Conservation (phyloP, 2,329 filamentous ascomycete genomes). For the Leptosphaerulina australis region DNA sequence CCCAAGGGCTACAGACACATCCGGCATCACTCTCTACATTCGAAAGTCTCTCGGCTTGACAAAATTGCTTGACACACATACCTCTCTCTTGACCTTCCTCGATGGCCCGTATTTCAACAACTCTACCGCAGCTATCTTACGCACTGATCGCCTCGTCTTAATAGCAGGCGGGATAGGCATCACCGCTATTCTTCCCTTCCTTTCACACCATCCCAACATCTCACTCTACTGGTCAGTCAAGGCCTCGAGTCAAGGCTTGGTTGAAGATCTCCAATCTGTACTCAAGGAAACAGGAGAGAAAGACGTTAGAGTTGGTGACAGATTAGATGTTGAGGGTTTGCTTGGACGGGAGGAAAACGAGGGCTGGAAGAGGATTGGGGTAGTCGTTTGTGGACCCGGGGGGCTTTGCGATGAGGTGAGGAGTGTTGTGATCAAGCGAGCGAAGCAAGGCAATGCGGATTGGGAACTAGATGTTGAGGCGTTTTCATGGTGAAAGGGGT, state of each 20-base stretch:
- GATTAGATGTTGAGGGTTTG: conserved; percentile 44
- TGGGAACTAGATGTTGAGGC: conserved; percentile 39
- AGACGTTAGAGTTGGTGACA: conserved; percentile 45
- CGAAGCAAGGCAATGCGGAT: neutral
- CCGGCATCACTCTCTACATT: conserved; percentile 48
- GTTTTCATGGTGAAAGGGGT: conserved; percentile 32
- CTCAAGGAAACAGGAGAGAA: conserved; percentile 40
- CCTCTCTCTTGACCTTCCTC: conserved; percentile 47
- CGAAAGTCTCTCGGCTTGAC: conserved; percentile 49
- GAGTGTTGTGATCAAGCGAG: conserved; percentile 23
- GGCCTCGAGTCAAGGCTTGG: conserved; percentile 31
- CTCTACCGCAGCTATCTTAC: conserved; percentile 25
- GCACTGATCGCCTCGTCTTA: conserved; percentile 45
- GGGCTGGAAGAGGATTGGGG: conserved; percentile 49
- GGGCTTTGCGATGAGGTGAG: conserved; percentile 51
- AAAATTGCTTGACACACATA: conserved; percentile 29
- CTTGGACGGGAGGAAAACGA: conserved; percentile 41
- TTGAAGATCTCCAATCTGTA: conserved; percentile 37
- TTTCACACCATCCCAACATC: conserved; percentile 45
- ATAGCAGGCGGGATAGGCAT: conserved; percentile 57
- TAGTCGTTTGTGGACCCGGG: conserved; percentile 53
- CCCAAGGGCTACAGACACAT: neutral
- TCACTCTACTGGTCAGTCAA: conserved; percentile 52
- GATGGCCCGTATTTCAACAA: conserved; percentile 53
- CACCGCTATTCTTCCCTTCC: conserved; percentile 51